A percentile compares a stretch with the other conserved stretches of the same genome.
phyloP scores from a whole-genome alignment of 164 flowering plant species.

The Magnolia officinalis region DNA sequence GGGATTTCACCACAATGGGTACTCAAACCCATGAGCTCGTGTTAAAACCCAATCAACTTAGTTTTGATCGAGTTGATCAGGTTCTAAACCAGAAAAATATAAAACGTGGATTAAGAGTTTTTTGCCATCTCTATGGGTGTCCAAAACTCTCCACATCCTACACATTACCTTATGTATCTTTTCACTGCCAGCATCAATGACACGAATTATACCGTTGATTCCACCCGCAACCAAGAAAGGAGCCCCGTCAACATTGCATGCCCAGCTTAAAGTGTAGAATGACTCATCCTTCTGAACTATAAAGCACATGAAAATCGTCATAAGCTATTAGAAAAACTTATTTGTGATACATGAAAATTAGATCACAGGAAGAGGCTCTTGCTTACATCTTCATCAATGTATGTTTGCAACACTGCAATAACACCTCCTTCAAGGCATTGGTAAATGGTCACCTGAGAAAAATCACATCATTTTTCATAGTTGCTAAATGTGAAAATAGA shows the following conservation, averaged over 20 bases:
- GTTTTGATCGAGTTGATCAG: no score
- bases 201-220: slow-evolving; percentile 85
- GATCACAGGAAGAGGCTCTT: background rate
- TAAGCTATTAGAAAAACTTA: background rate
- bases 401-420: slow-evolving; percentile 77
- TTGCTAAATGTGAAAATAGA: background rate
- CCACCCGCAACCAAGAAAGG: slow-evolving; percentile 93
- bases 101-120: no score
- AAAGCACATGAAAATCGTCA: slow-evolving; percentile 29
- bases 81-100: no score
- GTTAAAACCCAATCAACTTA: no score
- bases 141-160: background rate
- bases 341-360: background rate
- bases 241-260: slow-evolving; percentile 62
- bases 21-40: no score
- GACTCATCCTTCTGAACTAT: slow-evolving; percentile 96
- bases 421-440: slow-evolving; percentile 88
- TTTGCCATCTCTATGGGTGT: background rate
- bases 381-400: slow-evolving; percentile 92
- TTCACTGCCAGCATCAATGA: slow-evolving; percentile 78
- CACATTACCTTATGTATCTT: slow-evolving; percentile 81
- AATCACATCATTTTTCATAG: background rate
- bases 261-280: slow-evolving; percentile 96
- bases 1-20: no score
- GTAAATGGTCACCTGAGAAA: slow-evolving; percentile 75